phyloP scores from a whole-genome alignment of 495 filamentous ascomycete species.

The Aspergillus kassunensis region DNA sequence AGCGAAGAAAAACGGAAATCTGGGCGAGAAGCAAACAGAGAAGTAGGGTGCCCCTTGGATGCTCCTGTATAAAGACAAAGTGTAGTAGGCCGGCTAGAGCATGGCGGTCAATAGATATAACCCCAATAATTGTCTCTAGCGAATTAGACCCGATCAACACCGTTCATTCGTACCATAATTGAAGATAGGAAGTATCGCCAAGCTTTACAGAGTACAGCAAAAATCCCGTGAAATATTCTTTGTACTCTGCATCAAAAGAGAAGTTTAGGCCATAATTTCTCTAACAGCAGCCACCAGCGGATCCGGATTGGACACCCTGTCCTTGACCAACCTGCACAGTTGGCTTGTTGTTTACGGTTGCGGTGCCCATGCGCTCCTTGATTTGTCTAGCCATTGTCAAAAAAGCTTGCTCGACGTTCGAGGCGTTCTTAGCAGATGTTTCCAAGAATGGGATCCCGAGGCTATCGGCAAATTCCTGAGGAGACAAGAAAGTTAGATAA shows the following conservation, averaged over 20 bases:
- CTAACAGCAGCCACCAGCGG: slow-evolving; percentile 93
- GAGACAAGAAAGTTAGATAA: slow-evolving; percentile 17
- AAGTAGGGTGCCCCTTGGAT: slow-evolving; percentile 8
- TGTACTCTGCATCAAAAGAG: slow-evolving; percentile 24
- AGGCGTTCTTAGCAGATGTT: slow-evolving; percentile 98
- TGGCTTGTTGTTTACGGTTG: slow-evolving; percentile 96
- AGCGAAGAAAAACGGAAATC: slow-evolving; percentile 24
- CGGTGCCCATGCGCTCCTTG: slow-evolving; percentile 99
- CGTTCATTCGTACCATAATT: slow-evolving; percentile 4
- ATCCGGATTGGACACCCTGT: slow-evolving; percentile 88
- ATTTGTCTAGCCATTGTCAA: slow-evolving; percentile 99
- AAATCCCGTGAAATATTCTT: slow-evolving; percentile 3
- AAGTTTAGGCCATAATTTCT: slow-evolving; percentile 28
- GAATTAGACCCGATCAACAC: slow-evolving; percentile 13
- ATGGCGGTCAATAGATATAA: slow-evolving; percentile 24
- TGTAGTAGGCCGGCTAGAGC: slow-evolving; percentile 38
- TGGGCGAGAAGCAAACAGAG: slow-evolving; percentile 17
- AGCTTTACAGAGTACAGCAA: not conserved
- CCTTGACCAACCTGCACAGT: slow-evolving; percentile 93
- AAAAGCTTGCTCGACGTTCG: slow-evolving; percentile 99
- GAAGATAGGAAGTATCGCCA: slow-evolving; percentile 7
- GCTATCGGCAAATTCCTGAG: slow-evolving; percentile 95
- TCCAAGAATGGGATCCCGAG: slow-evolving; percentile 99
- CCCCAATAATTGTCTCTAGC: slow-evolving; percentile 22
- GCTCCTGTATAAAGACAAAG: slow-evolving; percentile 25